Conservation (phyloP, 108 stramenopile genomes). For the Cyclotella sp. region DNA sequence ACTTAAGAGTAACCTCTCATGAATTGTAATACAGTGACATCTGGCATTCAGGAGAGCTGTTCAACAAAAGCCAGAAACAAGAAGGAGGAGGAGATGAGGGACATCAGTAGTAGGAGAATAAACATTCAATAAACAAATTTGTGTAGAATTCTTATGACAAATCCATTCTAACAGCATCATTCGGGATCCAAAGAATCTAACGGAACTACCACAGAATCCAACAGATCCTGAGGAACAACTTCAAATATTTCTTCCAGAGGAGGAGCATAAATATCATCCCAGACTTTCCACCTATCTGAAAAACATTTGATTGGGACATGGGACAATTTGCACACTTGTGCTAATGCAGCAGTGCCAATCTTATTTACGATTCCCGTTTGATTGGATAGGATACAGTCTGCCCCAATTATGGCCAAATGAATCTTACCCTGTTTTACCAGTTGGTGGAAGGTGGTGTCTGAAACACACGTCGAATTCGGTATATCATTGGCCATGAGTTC, state of each 20-base stretch:
- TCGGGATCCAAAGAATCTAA: background rate
- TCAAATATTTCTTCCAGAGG: conserved; percentile 65
- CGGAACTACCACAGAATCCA: conserved; percentile 42
- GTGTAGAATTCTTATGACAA: too few relatives aligned
- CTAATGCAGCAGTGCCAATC: conserved; percentile 48
- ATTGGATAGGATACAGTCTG: conserved; percentile 53
- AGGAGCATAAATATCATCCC: conserved; percentile 61
- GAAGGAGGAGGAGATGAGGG: too few relatives aligned
- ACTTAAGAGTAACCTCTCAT: too few relatives aligned
- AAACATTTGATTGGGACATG: conserved; percentile 47
- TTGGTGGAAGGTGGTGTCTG: conserved; percentile 40
- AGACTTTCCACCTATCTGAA: conserved; percentile 59
- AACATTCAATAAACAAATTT: too few relatives aligned
- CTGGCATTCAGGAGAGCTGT: too few relatives aligned
- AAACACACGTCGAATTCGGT: conserved; percentile 29
- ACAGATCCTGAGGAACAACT: conserved; percentile 32
- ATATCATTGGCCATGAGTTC: conserved; percentile 59
- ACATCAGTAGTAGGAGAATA: too few relatives aligned
- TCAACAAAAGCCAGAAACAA: too few relatives aligned
- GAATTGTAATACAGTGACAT: too few relatives aligned
- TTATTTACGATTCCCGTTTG: conserved; percentile 53
- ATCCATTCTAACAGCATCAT: too few relatives aligned
- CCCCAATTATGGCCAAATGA: conserved; percentile 49
- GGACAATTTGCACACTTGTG: conserved; percentile 14
- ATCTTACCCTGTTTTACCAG: conserved; percentile 31